Base-by-base conservation (phyloP, 768 basidiomycete species). In the Gautieria morchelliformis region DNA sequence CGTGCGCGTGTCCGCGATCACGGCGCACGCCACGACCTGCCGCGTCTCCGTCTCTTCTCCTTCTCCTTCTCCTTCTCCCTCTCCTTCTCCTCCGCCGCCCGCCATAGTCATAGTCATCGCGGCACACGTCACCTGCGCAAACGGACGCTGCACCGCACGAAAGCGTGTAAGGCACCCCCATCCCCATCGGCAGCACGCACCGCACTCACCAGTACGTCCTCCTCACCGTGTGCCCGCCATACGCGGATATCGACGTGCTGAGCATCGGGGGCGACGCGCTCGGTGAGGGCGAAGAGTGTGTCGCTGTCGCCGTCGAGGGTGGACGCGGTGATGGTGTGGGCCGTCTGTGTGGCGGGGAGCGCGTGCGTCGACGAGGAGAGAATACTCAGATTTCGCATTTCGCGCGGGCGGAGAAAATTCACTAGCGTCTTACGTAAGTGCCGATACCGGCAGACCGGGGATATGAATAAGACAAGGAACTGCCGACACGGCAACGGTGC, bases 1-100 rank as follows among this genome's bases (percentile, higher is more conserved):
- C 2, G 76, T 74, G 49, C 82, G 75, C n/a, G 77, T 76, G 61
- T 96, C 93, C 4, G 86, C 75, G 27, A 93, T 72, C 49, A 90
- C 80, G 53, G 79, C 78, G 56, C 93, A 73, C 27, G 81, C 80
- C 14, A 89, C 68, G 12, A 87, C 74, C 65, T 87, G 78, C 11
- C 72, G 48, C 22, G 65, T 27, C 27, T 27, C 27, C 22, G 65
- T 27, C 27, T 27, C 27, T 27, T 27, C 65, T 32, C 66, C 65
- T n/a, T 59, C 53, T 53, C 64, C 63, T n/a, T 27, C n/a, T n/a
- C n/a, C n/a, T n/a, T n/a, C 27, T 27, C 27, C 5, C n/a, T 27
- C 65, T 32, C 66, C 65, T n/a, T 59, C 53, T 53, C 64, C 63
- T n/a, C n/a, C n/a, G n/a, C n/a, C n/a, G n/a, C n/a, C n/a, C n/a